These are phyloP conservation scores for Schizopora paradoxa DNA, from an alignment of 1,284 basidiomycete genomes.

Conservation along the genomic window DNA sequence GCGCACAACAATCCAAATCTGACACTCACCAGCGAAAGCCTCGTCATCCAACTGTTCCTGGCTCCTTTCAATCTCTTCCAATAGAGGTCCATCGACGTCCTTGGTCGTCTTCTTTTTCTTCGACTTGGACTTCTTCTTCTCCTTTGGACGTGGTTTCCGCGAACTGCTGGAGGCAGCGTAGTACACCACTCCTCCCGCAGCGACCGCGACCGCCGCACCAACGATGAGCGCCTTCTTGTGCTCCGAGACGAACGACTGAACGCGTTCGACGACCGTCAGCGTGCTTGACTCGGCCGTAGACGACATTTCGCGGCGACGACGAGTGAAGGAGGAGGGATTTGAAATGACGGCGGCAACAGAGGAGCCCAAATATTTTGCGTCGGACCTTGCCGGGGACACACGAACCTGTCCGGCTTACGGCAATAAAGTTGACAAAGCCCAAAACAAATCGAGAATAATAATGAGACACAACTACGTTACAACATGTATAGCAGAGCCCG, in stretches of 20 bases:
- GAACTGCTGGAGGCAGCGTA: constrained; percentile 55
- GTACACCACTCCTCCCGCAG: constrained; percentile 74
- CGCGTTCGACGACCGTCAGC: constrained; percentile 45
- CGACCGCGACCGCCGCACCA: constrained; percentile 67
- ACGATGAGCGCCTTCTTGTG: constrained; percentile 69
- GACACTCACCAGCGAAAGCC: no score
- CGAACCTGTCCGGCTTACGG: no score
- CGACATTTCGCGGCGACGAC: no score
- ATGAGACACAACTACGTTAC: no score
- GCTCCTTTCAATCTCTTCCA: constrained; percentile 57
- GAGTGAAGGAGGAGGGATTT: constrained; percentile 4
- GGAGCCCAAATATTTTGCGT: no score
- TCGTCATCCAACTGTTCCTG: constrained; percentile 36
- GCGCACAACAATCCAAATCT: no score
- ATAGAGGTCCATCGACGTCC: constrained; percentile 58
- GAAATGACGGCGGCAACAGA: no score
- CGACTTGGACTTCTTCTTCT: constrained; percentile 51
- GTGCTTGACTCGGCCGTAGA: not conserved
- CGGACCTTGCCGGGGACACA: no score
- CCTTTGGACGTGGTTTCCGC: constrained; percentile 26
- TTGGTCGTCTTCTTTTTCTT: constrained; percentile 49
- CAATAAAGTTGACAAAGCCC: no score
- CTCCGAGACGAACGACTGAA: constrained; percentile 66
- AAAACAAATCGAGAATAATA: no score
- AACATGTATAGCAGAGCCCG: no score